These are phyloP conservation scores for Lachancea nothofagi DNA, from an alignment of 805 yeast genomes.

Conservation along the genomic window DNA sequence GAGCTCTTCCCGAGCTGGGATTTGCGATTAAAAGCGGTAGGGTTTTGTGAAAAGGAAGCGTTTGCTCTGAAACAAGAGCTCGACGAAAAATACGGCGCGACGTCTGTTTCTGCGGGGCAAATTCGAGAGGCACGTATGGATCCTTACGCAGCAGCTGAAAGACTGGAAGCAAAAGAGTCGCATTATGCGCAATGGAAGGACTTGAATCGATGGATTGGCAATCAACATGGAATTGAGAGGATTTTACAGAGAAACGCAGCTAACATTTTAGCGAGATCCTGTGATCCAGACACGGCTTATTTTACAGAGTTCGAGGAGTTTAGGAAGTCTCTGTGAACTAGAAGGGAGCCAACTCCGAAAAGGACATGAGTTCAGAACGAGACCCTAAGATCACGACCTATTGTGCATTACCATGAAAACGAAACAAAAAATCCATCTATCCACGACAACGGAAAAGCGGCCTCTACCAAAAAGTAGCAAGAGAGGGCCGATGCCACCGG, in stretches of 20 bases:
- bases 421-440: too few relatives aligned
- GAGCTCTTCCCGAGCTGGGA: slow-evolving; percentile 45
- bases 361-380: background rate
- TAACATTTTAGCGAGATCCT: slow-evolving; percentile 33
- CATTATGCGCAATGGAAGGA: slow-evolving; percentile 28
- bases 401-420: too few relatives aligned
- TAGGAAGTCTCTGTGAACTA: slow-evolving; percentile 2
- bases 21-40: slow-evolving; percentile 36
- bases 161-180: slow-evolving; percentile 27
- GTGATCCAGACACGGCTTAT: slow-evolving; percentile 31
- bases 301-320: slow-evolving; percentile 19
- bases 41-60: slow-evolving; percentile 38
- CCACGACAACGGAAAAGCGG: too few relatives aligned
- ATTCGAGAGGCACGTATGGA: slow-evolving; percentile 37
- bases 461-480: too few relatives aligned
- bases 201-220: slow-evolving; percentile 35
- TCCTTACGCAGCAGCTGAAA: slow-evolving; percentile 46
- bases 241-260: slow-evolving; percentile 37
- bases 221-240: slow-evolving; percentile 38
- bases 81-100: slow-evolving; percentile 22
- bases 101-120: too few relatives aligned
- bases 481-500: too few relatives aligned
- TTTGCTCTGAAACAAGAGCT: slow-evolving; percentile 29
- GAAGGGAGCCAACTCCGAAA: background rate
- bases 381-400: background rate